Evolutionary conservation across 106 monocot genomes (phyloP), one percentile per base, ranked within the genome.

Genomic region (Allium cepa): DNA sequence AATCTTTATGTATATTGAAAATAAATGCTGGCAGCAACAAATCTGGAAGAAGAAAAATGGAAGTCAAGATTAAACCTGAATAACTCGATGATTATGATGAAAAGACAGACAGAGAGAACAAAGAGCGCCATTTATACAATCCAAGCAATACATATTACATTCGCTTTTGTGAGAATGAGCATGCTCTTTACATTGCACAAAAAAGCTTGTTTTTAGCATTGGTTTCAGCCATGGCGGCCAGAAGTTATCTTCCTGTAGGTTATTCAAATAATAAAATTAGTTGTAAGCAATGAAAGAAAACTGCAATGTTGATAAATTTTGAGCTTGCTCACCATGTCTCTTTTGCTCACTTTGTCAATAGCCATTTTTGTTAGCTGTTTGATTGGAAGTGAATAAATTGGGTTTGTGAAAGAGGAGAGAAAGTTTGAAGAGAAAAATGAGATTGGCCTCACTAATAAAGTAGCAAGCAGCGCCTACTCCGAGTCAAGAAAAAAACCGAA

Each of bases 121-220:
- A 62, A 90, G 79, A 53, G 94, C 84, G 48, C 80, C 90, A 53
- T 82, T 79, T 49, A 72, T 66, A 78, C 94, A 94, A 76, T 94
- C 94, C 26, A 94, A 76, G 62, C 94, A 94, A 80, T 85, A 94
- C 90, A 90, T 90, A 70, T 94, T 94, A 78, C 94, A 94, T 74
- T 94, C 94, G 72, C 90, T 87, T 80, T 90, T 87, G 80, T 87
- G 94, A 7, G 85, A 87, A 53, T 90, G 82, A 14, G 76, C 84
- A 62, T 94, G 94, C 56, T 69, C 69, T 67, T 85, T 85, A 85
- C 94, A 94, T 77, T 94, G 94, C 71, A 76, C 82, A 57, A 94
- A 94, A 82, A 94, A 94, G 57, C 68, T 73, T 15, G 90, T 77
- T 50, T 72, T 57, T 47, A 94, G 67, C 56, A 94, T 76, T 63